Evolutionary conservation across 2,329 filamentous ascomycete genomes (phyloP), one percentile per base, ranked within the genome.

Genomic region (Botrytis hyacinthi): DNA sequence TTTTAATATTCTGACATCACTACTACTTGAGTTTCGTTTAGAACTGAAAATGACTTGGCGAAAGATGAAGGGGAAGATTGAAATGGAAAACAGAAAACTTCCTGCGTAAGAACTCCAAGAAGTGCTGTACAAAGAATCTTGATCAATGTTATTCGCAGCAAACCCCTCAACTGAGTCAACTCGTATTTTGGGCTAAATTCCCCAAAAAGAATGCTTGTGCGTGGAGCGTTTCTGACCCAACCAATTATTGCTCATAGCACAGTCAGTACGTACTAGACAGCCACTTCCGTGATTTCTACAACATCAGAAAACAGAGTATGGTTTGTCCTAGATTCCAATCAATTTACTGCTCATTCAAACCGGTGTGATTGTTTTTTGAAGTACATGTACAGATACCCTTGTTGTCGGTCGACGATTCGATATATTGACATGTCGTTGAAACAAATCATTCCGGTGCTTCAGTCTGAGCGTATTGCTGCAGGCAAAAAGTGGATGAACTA

Each of bases 331-430:
- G 48, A 16, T 62, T 29, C 6, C 22, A 40, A 61, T 48, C 7
- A 54, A 32, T 71, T 35, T 26, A 29, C 42, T 46, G 4, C 26
- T 26, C 29, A 26, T 66, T 66, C 44, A 26, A 32, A 54, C 32
- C 29, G 22, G 32, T 67, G 44, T 48, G 63, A 67, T 51, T 10
- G 7, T 26, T 67, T 35, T 51, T n/a, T 16, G 7, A 37, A 67
- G 63, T 37, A 66, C 63, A 65, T 51, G 26, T 67, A 44, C 37
- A n/a, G 51, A 67, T 66, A 66, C 32, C 42, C 62, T 66, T 48
- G 42, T 61, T 37, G 35, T 40, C 35, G 35, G 35, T 61, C 37
- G 59, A 61, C 59, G 37, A 40, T 61, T 40, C 59, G 35, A 40
- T 12, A 61, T 26, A 16, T 20, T 61, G n/a, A 14, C 22, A 48